Conservation (phyloP, 345 rosid genomes). For the Microthlaspi erraticum region DNA sequence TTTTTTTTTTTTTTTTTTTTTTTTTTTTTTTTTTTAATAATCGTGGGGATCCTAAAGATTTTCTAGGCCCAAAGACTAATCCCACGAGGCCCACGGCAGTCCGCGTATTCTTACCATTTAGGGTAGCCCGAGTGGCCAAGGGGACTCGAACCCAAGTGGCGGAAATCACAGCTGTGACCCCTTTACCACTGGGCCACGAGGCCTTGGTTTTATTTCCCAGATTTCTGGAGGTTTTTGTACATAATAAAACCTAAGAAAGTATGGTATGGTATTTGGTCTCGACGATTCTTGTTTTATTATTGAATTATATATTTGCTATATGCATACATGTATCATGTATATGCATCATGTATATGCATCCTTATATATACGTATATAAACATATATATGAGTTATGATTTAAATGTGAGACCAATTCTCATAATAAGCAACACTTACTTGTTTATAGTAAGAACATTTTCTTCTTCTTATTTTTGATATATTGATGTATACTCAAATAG, state of each 20-base stretch:
- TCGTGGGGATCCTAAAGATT: too few species aligned
- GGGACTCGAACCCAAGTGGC: too few species aligned
- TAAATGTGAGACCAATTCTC: conserved; percentile 17
- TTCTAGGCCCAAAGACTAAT: too few species aligned
- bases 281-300: conserved; percentile 30
- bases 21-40: too few species aligned
- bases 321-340: conserved; percentile 14
- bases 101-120: too few species aligned
- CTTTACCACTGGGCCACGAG: too few species aligned
- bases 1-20: too few species aligned
- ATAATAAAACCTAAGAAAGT: conserved; percentile 58
- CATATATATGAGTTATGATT: conserved; percentile 9
- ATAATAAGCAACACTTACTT: conserved; percentile 5
- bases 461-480: neutral
- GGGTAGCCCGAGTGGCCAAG: too few species aligned
- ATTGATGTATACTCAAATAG: neutral
- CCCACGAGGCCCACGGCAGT: too few species aligned
- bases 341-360: conserved; percentile 25
- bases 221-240: conserved; percentile 56
- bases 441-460: neutral
- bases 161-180: too few species aligned
- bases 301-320: conserved; percentile 28
- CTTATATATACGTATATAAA: conserved; percentile 2
- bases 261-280: conserved; percentile 45
- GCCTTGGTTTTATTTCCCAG: too few species aligned